Percentiles rank a stretch among this genome's conserved stretches.
Conservation (phyloP, 2,329 filamentous ascomycete species). For the Xylaria sp. region DNA sequence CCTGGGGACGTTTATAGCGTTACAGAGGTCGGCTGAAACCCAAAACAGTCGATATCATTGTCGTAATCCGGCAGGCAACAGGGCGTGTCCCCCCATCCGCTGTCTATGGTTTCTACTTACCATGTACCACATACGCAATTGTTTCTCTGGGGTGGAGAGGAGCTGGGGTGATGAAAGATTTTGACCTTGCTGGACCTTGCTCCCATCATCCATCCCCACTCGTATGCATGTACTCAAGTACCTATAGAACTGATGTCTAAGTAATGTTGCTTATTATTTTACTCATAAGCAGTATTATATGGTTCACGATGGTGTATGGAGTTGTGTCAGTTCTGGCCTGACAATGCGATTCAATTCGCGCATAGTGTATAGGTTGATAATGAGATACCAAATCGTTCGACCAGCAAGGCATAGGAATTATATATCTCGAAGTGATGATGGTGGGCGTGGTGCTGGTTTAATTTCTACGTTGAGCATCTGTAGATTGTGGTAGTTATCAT, state of each 20-base stretch:
- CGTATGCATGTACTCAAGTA: constrained; percentile 20
- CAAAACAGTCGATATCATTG: neutral
- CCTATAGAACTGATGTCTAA: constrained; percentile 10
- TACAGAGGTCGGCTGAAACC: neutral
- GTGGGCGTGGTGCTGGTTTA: neutral
- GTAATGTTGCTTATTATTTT: constrained; percentile 21
- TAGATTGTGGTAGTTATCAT: neutral
- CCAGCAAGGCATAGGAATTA: neutral
- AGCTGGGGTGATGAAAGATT: constrained; percentile 28
- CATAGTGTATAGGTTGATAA: neutral
- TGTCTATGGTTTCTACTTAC: neutral
- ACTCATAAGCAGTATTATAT: constrained; percentile 22
- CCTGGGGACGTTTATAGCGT: neutral
- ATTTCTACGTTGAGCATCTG: neutral
- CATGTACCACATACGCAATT: constrained; percentile 11
- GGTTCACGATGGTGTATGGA: neutral
- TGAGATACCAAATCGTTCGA: neutral
- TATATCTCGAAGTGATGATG: neutral
- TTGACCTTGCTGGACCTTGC: constrained; percentile 32
- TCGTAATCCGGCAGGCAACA: constrained; percentile 28
- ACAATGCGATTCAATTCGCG: neutral
- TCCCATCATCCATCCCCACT: constrained; percentile 27
- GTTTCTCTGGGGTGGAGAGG: constrained; percentile 12
- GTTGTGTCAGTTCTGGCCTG: neutral
- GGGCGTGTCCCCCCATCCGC: constrained; percentile 12